A percentile compares a stretch with the other conserved stretches of the same genome.
phyloP scores from a whole-genome alignment of 2,329 filamentous ascomycete genomes.

The Cordyceps cateniannulata region DNA sequence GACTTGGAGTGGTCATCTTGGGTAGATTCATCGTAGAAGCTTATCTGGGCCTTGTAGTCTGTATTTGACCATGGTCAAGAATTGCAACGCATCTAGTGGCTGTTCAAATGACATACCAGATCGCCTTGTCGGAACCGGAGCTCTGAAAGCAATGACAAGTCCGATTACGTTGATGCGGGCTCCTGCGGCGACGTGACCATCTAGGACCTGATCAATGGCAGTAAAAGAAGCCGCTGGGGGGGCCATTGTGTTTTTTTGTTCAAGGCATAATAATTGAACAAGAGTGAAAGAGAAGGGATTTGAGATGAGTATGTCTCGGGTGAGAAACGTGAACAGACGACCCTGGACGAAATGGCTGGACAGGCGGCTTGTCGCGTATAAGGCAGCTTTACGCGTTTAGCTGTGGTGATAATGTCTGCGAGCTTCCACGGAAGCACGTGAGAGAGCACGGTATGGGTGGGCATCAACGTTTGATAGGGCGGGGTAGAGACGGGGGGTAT shows the following conservation, averaged over 20 bases:
- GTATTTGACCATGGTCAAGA: not conserved
- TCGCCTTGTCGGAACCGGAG: conserved; percentile 43
- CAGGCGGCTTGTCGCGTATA: not conserved
- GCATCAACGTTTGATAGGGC: not conserved
- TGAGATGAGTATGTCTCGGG: not conserved
- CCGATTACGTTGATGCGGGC: conserved; percentile 56
- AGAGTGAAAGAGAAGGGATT: not conserved
- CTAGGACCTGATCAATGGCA: conserved; percentile 36
- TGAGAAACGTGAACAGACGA: not conserved
- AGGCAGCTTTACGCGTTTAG: conserved; percentile 1
- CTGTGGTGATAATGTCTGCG: not conserved
- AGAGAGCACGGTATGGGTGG: not conserved
- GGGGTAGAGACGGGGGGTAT: not conserved
- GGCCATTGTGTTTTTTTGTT: conserved; percentile 1
- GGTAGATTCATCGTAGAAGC: conserved; percentile 52
- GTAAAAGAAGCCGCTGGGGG: conserved; percentile 5
- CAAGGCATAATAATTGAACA: not conserved
- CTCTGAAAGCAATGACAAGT: conserved; percentile 59
- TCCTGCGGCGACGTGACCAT: conserved; percentile 25
- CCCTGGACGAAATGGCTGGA: not conserved
- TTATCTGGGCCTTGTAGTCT: conserved; percentile 58
- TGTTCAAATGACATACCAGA: conserved; percentile 34
- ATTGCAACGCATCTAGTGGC: not conserved
- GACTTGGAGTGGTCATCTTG: conserved; percentile 33
- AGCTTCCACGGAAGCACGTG: conserved; percentile 9